phyloP scores from a whole-genome alignment of 73 alveolate genomes.

The Paramecium sexaurelia region DNA sequence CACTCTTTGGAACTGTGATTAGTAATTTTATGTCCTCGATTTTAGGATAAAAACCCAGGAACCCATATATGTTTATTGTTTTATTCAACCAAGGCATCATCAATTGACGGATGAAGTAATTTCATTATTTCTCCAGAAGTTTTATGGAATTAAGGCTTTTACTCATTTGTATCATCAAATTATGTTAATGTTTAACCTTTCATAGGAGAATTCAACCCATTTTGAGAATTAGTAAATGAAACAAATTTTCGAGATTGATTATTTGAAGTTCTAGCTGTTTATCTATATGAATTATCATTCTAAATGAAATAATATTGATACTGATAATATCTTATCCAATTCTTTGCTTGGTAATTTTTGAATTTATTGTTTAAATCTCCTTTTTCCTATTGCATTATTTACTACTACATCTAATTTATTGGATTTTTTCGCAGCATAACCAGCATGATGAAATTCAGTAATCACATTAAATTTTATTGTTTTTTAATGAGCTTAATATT shows the following conservation, averaged over 20 bases:
- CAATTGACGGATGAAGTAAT: conserved; percentile 44
- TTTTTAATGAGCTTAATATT: conserved; percentile 26
- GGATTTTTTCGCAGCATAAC: conserved; percentile 65
- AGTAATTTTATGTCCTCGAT: not conserved
- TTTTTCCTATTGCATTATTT: conserved; percentile 53
- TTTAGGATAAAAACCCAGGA: conserved; percentile 5
- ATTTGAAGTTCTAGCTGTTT: conserved; percentile 13
- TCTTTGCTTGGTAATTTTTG: not conserved
- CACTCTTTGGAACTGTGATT: not conserved
- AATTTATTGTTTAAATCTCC: conserved; percentile 6
- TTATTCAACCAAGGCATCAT: not conserved
- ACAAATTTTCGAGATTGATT: conserved; percentile 37
- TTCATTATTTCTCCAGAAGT: conserved; percentile 1
- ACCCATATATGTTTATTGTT: conserved; percentile 45
- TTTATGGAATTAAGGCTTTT: not conserved
- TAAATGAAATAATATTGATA: not conserved
- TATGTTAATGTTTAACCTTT: not conserved
- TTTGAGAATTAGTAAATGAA: conserved; percentile 6
- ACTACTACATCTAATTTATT: conserved; percentile 45
- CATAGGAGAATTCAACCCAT: not conserved
- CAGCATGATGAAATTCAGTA: conserved; percentile 64
- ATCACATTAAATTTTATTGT: conserved; percentile 58
- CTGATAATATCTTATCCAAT: conserved; percentile 1
- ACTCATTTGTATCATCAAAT: not conserved
- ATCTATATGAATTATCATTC: conserved; percentile 38